These are phyloP conservation scores for Ensete glaucum DNA, from an alignment of 176 grass and related monocot genomes.

Conservation along the genomic window DNA sequence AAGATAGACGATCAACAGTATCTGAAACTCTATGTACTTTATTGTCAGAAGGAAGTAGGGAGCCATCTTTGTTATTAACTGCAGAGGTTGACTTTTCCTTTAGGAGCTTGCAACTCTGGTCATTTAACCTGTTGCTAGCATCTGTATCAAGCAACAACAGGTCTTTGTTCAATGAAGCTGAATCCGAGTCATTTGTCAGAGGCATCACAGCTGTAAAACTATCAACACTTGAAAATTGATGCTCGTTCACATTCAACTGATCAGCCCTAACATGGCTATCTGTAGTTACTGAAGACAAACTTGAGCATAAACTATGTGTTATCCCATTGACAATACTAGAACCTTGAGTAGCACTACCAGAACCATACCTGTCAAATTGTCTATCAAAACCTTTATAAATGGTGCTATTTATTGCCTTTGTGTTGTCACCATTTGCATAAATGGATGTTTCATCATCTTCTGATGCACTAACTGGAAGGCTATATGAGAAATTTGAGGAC, in stretches of 20 bases:
- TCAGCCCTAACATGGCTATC: conserved; percentile 31
- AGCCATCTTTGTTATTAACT: conserved; percentile 17
- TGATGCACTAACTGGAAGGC: conserved; percentile 20
- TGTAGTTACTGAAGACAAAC: conserved; percentile 47
- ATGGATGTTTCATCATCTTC: conserved; percentile 28
- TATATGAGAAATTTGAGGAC: conserved; percentile 24
- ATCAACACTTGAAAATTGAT: conserved; percentile 13
- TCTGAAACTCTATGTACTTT: conserved; percentile 15
- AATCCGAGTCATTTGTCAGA: conserved; percentile 18
- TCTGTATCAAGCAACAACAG: conserved; percentile 13
- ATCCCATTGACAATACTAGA: conserved; percentile 21
- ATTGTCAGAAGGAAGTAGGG: conserved; percentile 21
- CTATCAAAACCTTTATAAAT: conserved; percentile 10
- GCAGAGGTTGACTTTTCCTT: conserved; percentile 15
- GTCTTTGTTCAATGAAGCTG: conserved; percentile 17
- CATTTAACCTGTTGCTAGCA: conserved; percentile 32
- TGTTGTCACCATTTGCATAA: not conserved
- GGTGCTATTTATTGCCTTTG: conserved; percentile 16
- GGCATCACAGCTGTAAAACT: not conserved
- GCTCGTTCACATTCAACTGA: conserved; percentile 20
- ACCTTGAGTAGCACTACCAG: conserved; percentile 19
- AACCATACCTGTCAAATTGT: conserved; percentile 19
- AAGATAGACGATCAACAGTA: conserved; percentile 18
- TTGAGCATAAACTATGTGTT: conserved; percentile 30
- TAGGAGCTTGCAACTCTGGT: conserved; percentile 32